Evolutionary conservation across 805 yeast genomes (phyloP), one percentile per base, ranked within the genome.

Genomic region (Wickerhamomyces strasburgensis): DNA sequence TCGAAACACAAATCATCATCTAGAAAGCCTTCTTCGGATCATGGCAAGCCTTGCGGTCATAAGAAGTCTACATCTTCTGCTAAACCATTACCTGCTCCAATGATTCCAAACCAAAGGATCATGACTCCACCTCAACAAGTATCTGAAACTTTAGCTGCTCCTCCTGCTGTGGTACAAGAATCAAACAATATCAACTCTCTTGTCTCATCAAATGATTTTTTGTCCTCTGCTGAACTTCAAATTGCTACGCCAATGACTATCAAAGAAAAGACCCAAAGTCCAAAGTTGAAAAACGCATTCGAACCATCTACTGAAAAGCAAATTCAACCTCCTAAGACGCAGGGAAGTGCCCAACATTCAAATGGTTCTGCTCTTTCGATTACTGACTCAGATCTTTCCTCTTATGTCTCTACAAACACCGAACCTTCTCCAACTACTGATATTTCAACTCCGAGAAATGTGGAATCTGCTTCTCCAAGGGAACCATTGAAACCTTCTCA

Each of bases 91-190:
- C 51, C 53, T 18, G 34, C 46, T 6, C 51, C 54, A 27, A 23
- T 34, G 16, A 48, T 43, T 26, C 49, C 50, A 37, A 44, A 39
- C 9, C 51, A 46, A 38, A 40, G 46, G 35, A 40, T 43, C 14
- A 35, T 45, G 4, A 51, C 54, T 7, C 54, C 57, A 17, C 31
- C 38, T 10, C 46, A 43, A 13, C 55, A 52, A 23, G 34, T 35
- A 3, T 23, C 30, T 17, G 33, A 32, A 23, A 19, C 37, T 31
- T 27, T 38, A 13, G 41, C 23, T 18, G 29, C 35, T 17, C 54
- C 54, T 6, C 55, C 57, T 4, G 47, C 52, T 19, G 26, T 48
- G 19, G 28, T 46, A 1, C 44, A 40, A 30, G 41, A 45, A 14
- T 3, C 38, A 5, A 29, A 35, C 16, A 43, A 51, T 27, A 44